Evolutionary conservation across 495 filamentous ascomycete species (phyloP), one percentile per base, ranked within the genome.

Genomic region (Amniculicola lignicola): DNA sequence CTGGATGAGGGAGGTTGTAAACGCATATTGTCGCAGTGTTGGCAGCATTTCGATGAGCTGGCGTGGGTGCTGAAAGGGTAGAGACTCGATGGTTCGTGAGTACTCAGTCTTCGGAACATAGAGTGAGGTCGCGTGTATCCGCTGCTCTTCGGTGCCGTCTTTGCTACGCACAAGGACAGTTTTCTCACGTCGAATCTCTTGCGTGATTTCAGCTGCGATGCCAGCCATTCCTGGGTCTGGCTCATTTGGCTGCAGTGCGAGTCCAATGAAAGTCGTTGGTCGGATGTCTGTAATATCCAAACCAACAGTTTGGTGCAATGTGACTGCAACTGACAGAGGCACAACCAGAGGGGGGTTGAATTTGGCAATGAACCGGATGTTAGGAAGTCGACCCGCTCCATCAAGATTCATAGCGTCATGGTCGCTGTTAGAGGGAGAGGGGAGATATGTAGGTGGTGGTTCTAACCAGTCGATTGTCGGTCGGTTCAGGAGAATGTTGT

Each of bases 61-160:
- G 44, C 84, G 80, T 1, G 93, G 93, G 65, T 97, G 93, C 1
- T 83, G 81, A 62, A 98, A 96, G 1, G 88, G 84, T 7, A 96
- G 71, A 18, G 87, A 79, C 31, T 78, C 79, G 21, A 98, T 67
- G 1, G 77, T 78, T 29, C 82, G 76, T 3, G 86, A 87, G 43
- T 80, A 85, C 14, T 87, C 82, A 2, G 81, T 76, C 54, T 88
- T 86, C 45, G 86, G 78, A 2, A 88, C 77, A 54, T 82, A 83
- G 36, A 97, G 80, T 0, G 77, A 82, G 67, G 89, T 89, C 41
- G 62, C 65, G 51, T 96, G 90, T 0, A 63, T 71, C 27, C 77
- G 80, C 21, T 68, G 69, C 2, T 54, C 65, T 22, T 76, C 71
- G 24, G 72, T 58, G 11, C 72, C 73, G 0, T 75, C 69, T 3